A percentile compares a stretch with the other conserved stretches of the same genome.
Evolutionary conservation across 139 green algal species (phyloP).

Genomic region (Asterochloris sp.): DNA sequence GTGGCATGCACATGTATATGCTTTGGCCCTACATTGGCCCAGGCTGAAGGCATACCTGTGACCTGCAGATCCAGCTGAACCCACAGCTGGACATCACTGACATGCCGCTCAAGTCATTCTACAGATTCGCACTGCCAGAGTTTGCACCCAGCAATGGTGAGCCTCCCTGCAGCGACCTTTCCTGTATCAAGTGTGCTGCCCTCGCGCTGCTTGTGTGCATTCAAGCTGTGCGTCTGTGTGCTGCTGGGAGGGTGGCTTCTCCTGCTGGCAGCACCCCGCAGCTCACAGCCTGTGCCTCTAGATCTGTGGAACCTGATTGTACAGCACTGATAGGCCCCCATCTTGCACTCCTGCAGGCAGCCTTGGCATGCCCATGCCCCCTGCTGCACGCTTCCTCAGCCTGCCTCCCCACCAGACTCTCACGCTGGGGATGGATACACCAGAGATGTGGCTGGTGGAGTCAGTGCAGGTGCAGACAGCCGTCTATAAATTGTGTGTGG

Average conservation of each 20-base stretch:
- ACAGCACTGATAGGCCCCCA: too few relatives aligned
- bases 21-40: too few relatives aligned
- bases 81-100: constrained; percentile 62
- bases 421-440: constrained; percentile 90
- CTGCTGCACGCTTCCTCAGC: constrained; percentile 47
- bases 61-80: constrained; percentile 46
- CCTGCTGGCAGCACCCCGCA: too few relatives aligned
- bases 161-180: background rate
- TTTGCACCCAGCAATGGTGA: background rate
- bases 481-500: too few relatives aligned
- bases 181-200: too few relatives aligned
- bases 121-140: constrained; percentile 64
- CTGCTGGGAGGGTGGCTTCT: too few relatives aligned
- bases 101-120: constrained; percentile 91
- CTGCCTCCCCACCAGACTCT: constrained; percentile 70
- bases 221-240: too few relatives aligned
- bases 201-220: too few relatives aligned
- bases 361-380: constrained; percentile 17
- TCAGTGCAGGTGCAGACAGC: constrained; percentile 32
- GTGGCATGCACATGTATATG: too few relatives aligned
- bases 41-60: constrained; percentile 6
- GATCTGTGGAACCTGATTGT: too few relatives aligned
- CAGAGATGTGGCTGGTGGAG: constrained; percentile 92
- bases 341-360: too few relatives aligned
- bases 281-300: too few relatives aligned